Percentiles rank a stretch among this genome's conserved stretches.
phyloP scores from a whole-genome alignment of 177 flowering plant genomes.

The Telopea speciosissima region DNA sequence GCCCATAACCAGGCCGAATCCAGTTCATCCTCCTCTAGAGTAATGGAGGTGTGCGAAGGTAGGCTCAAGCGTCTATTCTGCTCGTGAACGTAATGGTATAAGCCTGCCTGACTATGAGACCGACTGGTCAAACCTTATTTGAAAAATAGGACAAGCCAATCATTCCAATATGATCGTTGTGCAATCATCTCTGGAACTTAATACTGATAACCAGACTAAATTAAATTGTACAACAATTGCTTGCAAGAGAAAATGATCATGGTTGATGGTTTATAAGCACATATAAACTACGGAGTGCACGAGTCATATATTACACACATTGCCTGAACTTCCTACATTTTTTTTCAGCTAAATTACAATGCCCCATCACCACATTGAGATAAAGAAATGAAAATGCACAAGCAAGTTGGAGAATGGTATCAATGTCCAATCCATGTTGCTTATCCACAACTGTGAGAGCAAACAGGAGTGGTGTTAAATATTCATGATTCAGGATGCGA shows the following conservation, averaged over 20 bases:
- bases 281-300: slow-evolving; percentile 7
- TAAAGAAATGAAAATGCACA: slow-evolving; percentile 16
- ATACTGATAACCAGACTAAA: neutral
- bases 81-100: no score
- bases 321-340: slow-evolving; percentile 18
- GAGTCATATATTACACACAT: slow-evolving; percentile 22
- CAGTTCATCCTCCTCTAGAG: no score
- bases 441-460: slow-evolving; percentile 9
- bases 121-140: no score
- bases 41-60: no score
- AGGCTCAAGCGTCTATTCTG: no score
- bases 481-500: slow-evolving; percentile 5
- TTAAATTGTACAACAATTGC: neutral
- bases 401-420: slow-evolving; percentile 9
- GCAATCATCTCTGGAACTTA: neutral
- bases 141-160: no score
- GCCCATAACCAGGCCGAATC: no score
- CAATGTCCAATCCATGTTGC: slow-evolving; percentile 4
- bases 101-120: no score
- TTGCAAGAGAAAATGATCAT: neutral
- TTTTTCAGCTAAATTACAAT: slow-evolving; percentile 31
- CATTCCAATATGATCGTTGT: no score
- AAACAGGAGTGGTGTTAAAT: neutral
- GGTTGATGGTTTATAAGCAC: slow-evolving; percentile 6
- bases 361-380: slow-evolving; percentile 13